Conservation (phyloP, 2,329 filamentous ascomycete genomes). For the Ascochyta lentis region DNA sequence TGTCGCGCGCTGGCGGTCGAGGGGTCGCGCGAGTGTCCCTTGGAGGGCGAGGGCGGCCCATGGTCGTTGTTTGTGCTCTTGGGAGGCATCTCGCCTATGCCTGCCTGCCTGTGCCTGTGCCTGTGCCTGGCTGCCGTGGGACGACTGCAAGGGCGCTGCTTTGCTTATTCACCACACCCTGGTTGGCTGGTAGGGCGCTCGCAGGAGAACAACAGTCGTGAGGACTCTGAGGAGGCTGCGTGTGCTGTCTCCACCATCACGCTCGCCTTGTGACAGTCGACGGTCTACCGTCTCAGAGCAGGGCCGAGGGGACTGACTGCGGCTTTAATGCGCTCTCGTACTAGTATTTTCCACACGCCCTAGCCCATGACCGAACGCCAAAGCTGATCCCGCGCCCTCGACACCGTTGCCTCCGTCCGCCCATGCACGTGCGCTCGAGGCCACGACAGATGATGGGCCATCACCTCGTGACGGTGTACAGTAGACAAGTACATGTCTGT, state of each 20-base stretch:
- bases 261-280: slow-evolving; percentile 5
- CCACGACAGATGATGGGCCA: too few relatives aligned
- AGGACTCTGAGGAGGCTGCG: background rate
- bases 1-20: slow-evolving; percentile 40
- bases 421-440: slow-evolving; percentile 30
- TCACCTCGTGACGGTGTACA: too few relatives aligned
- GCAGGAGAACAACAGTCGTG: background rate
- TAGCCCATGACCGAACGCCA: slow-evolving; percentile 16
- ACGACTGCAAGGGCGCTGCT: background rate
- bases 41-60: slow-evolving; percentile 28
- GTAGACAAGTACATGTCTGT: too few relatives aligned
- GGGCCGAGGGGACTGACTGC: slow-evolving; percentile 2
- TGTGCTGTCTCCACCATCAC: slow-evolving; percentile 15
- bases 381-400: slow-evolving; percentile 5
- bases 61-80: slow-evolving; percentile 26
- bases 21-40: slow-evolving; percentile 38
- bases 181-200: background rate
- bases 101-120: too few relatives aligned
- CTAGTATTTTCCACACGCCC: slow-evolving; percentile 15
- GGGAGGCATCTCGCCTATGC: slow-evolving; percentile 29
- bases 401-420: slow-evolving; percentile 21
- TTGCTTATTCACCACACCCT: background rate
- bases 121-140: background rate
- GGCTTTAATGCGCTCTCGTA: slow-evolving; percentile 14
- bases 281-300: background rate